These are phyloP conservation scores for Metschnikowia koreensis DNA, from an alignment of 805 yeast genomes.

Conservation along the genomic window DNA sequence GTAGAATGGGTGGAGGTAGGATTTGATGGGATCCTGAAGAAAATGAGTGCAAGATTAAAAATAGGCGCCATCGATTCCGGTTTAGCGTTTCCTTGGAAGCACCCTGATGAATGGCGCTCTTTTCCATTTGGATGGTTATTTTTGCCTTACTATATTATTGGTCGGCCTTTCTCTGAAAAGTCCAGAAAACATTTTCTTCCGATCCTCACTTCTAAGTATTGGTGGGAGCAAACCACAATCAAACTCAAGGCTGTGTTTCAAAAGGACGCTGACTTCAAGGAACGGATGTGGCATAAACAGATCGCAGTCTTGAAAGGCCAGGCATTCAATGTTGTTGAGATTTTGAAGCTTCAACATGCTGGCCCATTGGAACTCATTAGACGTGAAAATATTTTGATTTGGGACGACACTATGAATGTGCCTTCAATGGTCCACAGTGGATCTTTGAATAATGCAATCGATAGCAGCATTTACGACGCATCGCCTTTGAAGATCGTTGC, in stretches of 20 bases:
- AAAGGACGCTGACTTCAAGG: slow-evolving; percentile 60
- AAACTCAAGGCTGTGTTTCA: slow-evolving; percentile 49
- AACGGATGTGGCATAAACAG: slow-evolving; percentile 65
- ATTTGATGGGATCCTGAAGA: slow-evolving; percentile 7
- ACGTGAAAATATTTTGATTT: slow-evolving; percentile 52
- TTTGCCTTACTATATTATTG: slow-evolving; percentile 60
- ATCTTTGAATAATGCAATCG: slow-evolving; percentile 42
- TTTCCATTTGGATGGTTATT: slow-evolving; percentile 80
- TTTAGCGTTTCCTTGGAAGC: slow-evolving; percentile 75
- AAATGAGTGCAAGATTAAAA: slow-evolving; percentile 27
- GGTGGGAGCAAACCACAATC: slow-evolving; percentile 67
- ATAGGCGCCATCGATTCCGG: slow-evolving; percentile 79
- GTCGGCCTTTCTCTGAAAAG: slow-evolving; percentile 59
- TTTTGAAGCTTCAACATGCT: slow-evolving; percentile 52
- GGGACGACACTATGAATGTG: slow-evolving; percentile 61
- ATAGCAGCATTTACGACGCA: slow-evolving; percentile 24
- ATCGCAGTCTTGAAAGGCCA: slow-evolving; percentile 74
- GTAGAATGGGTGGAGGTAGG: slow-evolving; percentile 40
- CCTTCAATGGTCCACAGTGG: slow-evolving; percentile 37
- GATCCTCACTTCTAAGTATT: slow-evolving; percentile 53
- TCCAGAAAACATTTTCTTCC: slow-evolving; percentile 59
- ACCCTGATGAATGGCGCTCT: slow-evolving; percentile 78
- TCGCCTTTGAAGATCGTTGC: neutral
- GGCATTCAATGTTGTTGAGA: slow-evolving; percentile 71
- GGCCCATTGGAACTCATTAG: slow-evolving; percentile 70